A percentile compares a stretch with the other conserved stretches of the same genome.
phyloP scores from a whole-genome alignment of 768 basidiomycete species.

The Hypsizygus marmoreus region DNA sequence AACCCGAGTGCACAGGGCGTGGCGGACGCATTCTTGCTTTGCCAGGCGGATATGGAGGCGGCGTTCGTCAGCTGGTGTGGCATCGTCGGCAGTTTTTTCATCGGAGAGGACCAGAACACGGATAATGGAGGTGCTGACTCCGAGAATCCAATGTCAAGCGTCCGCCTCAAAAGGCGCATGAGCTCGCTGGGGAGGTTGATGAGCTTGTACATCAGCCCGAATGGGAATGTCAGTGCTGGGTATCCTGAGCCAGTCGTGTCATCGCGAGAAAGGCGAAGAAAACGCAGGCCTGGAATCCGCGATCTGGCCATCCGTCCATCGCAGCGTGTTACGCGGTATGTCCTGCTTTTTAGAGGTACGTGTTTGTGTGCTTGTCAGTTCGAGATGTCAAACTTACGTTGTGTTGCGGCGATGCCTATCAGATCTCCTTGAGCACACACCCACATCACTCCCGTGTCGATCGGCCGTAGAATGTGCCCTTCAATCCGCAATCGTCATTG shows the following conservation, averaged over 20 bases:
- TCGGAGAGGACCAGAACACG: conserved; percentile 13
- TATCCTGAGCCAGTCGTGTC: too few relatives aligned
- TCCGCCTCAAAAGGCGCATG: conserved; percentile 16
- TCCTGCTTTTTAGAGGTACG: conserved; percentile 60
- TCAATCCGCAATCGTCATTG: conserved; percentile 46
- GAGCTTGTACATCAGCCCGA: conserved; percentile 4
- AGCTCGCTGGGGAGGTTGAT: conserved; percentile 19
- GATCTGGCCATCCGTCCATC: conserved; percentile 67
- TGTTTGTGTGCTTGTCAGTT: conserved; percentile 2
- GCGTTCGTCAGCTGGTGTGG: conserved; percentile 64
- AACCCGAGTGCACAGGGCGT: conserved; percentile 72
- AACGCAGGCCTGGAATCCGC: conserved; percentile 34
- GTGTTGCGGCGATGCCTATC: too few relatives aligned
- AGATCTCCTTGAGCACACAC: conserved; percentile 57
- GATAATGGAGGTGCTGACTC: conserved; percentile 2
- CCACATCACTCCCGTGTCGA: conserved; percentile 39
- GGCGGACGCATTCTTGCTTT: conserved; percentile 56
- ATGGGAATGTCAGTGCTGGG: too few relatives aligned
- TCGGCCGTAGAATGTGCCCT: conserved; percentile 50
- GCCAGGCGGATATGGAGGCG: conserved; percentile 51
- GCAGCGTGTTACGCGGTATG: conserved; percentile 66
- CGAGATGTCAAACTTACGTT: conserved; percentile 10
- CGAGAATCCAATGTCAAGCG: conserved; percentile 8
- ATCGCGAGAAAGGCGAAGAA: conserved; percentile 6
- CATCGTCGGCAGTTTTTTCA: conserved; percentile 52